A percentile compares a stretch with the other conserved stretches of the same genome.
These are phyloP conservation scores for Euryodendron excelsum DNA, from an alignment of 148 eudicot species.

Conservation along the genomic window DNA sequence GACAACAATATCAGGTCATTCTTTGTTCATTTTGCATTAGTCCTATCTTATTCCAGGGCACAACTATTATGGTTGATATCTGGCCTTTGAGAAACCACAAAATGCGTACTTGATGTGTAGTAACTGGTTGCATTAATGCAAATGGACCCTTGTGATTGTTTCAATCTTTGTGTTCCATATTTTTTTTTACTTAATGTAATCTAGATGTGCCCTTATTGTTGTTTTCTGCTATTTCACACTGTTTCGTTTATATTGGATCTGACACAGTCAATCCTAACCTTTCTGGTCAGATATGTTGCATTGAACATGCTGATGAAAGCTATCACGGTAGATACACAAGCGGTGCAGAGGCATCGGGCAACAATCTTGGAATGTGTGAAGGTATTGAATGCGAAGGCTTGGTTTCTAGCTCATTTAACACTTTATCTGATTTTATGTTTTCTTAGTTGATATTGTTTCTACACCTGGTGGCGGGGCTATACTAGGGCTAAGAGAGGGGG, in stretches of 20 bases:
- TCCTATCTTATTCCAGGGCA: background rate
- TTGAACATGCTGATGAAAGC: constrained; percentile 96
- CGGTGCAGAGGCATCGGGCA: constrained; percentile 94
- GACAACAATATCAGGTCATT: constrained; percentile 94
- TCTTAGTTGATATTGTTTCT: background rate
- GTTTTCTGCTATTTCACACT: background rate
- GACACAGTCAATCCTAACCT: background rate
- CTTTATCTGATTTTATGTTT: too few relatives aligned
- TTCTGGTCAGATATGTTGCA: constrained; percentile 80
- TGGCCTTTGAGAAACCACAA: constrained; percentile 10
- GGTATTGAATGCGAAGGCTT: constrained; percentile 40
- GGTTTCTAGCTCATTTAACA: constrained; percentile 1
- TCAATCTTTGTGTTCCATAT: background rate
- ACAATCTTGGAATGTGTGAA: constrained; percentile 98
- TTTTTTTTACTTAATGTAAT: background rate
- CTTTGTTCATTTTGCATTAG: constrained; percentile 1
- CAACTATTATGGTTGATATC: background rate
- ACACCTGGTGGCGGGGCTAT: background rate
- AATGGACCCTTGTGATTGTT: background rate
- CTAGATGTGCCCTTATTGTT: background rate
- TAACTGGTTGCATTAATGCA: too few relatives aligned
- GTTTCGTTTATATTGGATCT: background rate
- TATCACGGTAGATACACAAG: constrained; percentile 84
- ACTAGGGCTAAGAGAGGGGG: background rate
- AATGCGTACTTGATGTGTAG: background rate